Conservation (phyloP, 306 rosid genomes). For the Prosopis cineraria region DNA sequence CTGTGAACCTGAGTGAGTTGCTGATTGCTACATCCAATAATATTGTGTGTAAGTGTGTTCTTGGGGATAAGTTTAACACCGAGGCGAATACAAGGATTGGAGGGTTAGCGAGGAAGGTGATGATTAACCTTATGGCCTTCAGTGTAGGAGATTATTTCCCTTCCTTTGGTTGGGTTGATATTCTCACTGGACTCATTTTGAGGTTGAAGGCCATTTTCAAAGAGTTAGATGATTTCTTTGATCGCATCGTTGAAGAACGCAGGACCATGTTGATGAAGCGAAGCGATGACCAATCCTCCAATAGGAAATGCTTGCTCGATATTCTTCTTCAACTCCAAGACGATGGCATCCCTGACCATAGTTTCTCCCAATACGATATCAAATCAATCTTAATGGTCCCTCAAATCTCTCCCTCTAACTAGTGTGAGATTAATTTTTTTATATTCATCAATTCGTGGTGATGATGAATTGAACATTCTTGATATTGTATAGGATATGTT, state of each 20-base stretch:
- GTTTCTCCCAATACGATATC: constrained; percentile 35
- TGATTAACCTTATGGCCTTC: constrained; percentile 25
- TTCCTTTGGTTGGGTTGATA: constrained; percentile 42
- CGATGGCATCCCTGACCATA: constrained; percentile 1
- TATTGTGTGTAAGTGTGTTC: constrained; percentile 29
- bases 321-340: constrained; percentile 35
- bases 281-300: neutral
- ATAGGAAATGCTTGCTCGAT: constrained; percentile 36
- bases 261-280: neutral
- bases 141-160: constrained; percentile 44
- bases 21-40: constrained; percentile 12
- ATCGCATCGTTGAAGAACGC: constrained; percentile 27
- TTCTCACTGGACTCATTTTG: constrained; percentile 30
- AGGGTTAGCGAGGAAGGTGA: constrained; percentile 21
- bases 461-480: no score
- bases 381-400: constrained; percentile 38
- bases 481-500: constrained; percentile 60
- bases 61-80: constrained; percentile 21
- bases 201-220: constrained; percentile 17
- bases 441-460: no score
- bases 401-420: neutral
- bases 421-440: no score
- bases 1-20: constrained; percentile 38
- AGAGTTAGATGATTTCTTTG: constrained; percentile 37
- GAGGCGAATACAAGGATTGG: neutral